Conservation (phyloP, 1,284 basidiomycete genomes). For the Pseudozyma flocculosa region DNA sequence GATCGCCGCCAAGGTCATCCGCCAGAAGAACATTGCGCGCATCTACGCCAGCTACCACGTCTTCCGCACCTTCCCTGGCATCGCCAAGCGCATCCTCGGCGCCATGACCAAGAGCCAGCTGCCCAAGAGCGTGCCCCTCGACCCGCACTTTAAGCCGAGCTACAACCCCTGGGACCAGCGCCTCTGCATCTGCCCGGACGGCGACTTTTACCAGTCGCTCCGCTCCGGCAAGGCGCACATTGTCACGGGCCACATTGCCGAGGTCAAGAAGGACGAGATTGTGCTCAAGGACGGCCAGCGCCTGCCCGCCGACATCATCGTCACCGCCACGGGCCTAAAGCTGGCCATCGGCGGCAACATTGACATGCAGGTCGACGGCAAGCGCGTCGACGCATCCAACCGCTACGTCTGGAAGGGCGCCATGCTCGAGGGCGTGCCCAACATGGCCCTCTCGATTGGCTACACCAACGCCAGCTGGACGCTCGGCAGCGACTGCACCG, state of each 20-base stretch:
- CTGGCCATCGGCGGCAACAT: slow-evolving; percentile 47
- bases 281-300: slow-evolving; percentile 44
- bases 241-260: slow-evolving; percentile 54
- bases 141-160: slow-evolving; percentile 57
- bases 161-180: slow-evolving; percentile 59
- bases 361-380: slow-evolving; percentile 43
- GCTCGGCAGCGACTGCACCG: slow-evolving; percentile 50
- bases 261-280: slow-evolving; percentile 45
- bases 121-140: slow-evolving; percentile 44
- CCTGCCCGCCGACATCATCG: slow-evolving; percentile 54
- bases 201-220: slow-evolving; percentile 54
- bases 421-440: slow-evolving; percentile 56
- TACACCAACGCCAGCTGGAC: slow-evolving; percentile 58
- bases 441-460: slow-evolving; percentile 45
- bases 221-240: slow-evolving; percentile 52
- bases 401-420: slow-evolving; percentile 49
- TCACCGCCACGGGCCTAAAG: slow-evolving; percentile 57
- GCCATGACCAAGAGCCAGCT: slow-evolving; percentile 36
- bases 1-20: slow-evolving; percentile 27
- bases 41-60: slow-evolving; percentile 51
- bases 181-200: slow-evolving; percentile 54
- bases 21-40: slow-evolving; percentile 40
- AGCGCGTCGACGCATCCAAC: slow-evolving; percentile 22
- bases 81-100: slow-evolving; percentile 33
- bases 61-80: slow-evolving; percentile 50